These are phyloP conservation scores for Tardiomyces blankii DNA, from an alignment of 1,139 yeast genomes.

Conservation along the genomic window DNA sequence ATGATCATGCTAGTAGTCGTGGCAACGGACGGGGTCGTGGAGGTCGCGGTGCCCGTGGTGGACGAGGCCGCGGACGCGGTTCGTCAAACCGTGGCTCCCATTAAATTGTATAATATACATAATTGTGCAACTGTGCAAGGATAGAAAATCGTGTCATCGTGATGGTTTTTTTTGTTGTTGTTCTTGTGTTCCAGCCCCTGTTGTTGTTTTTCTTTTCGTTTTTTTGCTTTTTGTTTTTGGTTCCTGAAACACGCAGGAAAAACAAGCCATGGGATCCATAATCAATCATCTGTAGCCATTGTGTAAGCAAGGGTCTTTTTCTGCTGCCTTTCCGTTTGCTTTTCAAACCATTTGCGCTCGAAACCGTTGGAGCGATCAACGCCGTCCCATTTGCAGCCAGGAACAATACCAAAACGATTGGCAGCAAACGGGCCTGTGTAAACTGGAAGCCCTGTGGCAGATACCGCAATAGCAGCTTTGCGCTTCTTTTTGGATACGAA, in stretches of 20 bases:
- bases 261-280: too few species aligned
- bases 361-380: slow-evolving; percentile 88
- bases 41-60: slow-evolving; percentile 18
- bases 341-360: slow-evolving; percentile 50
- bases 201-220: too few species aligned
- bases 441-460: slow-evolving; percentile 34
- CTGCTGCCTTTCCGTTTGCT: slow-evolving; percentile 14
- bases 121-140: neutral
- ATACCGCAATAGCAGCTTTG: slow-evolving; percentile 8
- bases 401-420: slow-evolving; percentile 65
- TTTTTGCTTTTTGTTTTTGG: too few species aligned
- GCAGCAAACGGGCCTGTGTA: slow-evolving; percentile 45
- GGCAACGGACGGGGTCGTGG: slow-evolving; percentile 24
- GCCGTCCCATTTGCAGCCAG: slow-evolving; percentile 92
- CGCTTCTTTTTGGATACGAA: slow-evolving; percentile 26
- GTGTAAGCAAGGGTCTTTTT: slow-evolving; percentile 29
- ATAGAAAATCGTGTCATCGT: neutral
- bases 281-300: slow-evolving; percentile 18
- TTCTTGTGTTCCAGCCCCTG: too few species aligned
- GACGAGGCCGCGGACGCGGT: slow-evolving; percentile 12
- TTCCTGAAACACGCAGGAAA: too few species aligned
- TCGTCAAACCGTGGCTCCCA: neutral
- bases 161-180: too few species aligned
- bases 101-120: neutral
- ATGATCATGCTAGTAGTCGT: slow-evolving; percentile 12